Percentiles rank a stretch among this genome's conserved stretches.
Conservation (phyloP, 225 moss, liverwort and hornwort species). For the Pseudoscleropodium purum region DNA sequence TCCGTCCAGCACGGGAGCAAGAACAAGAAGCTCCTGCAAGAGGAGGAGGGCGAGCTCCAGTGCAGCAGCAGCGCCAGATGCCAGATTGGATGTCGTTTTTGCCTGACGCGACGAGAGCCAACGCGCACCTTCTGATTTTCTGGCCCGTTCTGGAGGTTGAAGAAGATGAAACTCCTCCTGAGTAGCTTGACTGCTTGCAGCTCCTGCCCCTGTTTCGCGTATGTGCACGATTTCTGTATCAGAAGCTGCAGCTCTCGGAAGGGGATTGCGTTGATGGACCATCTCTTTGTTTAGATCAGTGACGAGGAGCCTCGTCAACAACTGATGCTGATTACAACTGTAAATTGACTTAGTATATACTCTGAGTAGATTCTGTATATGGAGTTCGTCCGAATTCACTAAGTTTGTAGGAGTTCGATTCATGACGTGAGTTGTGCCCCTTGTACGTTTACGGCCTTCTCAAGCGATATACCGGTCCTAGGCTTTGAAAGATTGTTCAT, state of each 20-base stretch:
- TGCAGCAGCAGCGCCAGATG: background rate
- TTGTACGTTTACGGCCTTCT: background rate
- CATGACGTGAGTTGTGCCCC: background rate
- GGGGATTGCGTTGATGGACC: background rate
- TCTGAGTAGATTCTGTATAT: background rate
- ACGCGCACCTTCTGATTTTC: background rate
- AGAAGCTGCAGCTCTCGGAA: background rate
- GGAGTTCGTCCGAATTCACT: background rate
- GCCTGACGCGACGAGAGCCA: background rate
- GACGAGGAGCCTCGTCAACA: too few species aligned
- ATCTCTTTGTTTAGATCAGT: background rate
- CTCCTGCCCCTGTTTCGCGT: background rate
- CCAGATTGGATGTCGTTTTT: background rate
- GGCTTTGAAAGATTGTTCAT: background rate
- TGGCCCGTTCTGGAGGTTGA: background rate
- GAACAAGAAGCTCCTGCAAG: background rate
- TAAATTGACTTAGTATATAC: background rate
- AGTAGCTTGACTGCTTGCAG: background rate
- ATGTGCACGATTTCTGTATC: background rate
- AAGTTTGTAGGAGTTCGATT: background rate
- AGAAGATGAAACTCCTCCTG: background rate
- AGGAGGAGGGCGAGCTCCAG: background rate
- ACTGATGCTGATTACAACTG: background rate
- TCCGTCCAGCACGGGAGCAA: background rate
- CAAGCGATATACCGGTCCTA: background rate